Conservation (phyloP, 495 filamentous ascomycete genomes). For the Aspergillus affinis region DNA sequence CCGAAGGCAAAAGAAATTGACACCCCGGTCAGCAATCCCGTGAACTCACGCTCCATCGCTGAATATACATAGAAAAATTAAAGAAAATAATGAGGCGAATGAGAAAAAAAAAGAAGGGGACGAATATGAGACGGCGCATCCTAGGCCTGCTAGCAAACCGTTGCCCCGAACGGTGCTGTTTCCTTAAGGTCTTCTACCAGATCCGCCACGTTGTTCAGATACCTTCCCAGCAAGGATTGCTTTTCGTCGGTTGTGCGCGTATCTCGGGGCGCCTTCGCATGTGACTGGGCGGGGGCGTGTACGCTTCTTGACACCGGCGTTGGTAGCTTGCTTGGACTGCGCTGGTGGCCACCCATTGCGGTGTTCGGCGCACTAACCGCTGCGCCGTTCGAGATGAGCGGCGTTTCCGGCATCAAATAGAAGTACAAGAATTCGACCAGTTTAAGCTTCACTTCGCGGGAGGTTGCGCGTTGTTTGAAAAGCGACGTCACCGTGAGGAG, state of each 20-base stretch:
- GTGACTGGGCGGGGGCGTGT: constrained; percentile 37
- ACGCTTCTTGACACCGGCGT: constrained; percentile 38
- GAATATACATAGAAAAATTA: constrained; percentile 18
- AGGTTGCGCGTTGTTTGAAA: constrained; percentile 81
- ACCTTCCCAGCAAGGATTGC: constrained; percentile 74
- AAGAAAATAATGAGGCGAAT: neutral
- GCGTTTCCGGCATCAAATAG: constrained; percentile 92
- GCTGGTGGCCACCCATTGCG: constrained; percentile 50
- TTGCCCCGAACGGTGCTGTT: constrained; percentile 56
- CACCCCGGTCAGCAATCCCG: constrained; percentile 14
- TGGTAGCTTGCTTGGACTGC: constrained; percentile 70
- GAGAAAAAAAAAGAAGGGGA: neutral
- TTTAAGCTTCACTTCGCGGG: constrained; percentile 85
- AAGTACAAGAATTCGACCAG: constrained; percentile 96
- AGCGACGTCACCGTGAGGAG: constrained; percentile 89
- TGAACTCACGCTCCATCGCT: constrained; percentile 25
- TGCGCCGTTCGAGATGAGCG: constrained; percentile 46
- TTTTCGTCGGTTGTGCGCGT: constrained; percentile 84
- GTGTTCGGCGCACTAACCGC: constrained; percentile 40
- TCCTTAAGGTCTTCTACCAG: constrained; percentile 87
- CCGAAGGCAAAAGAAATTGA: constrained; percentile 5
- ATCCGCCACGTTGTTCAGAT: constrained; percentile 87
- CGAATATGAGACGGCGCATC: constrained; percentile 11
- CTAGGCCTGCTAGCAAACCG: constrained; percentile 35
- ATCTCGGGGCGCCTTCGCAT: constrained; percentile 37